Base-by-base conservation (phyloP, 2,329 filamentous ascomycete genomes). In the Lasiodiplodia sp. region DNA sequence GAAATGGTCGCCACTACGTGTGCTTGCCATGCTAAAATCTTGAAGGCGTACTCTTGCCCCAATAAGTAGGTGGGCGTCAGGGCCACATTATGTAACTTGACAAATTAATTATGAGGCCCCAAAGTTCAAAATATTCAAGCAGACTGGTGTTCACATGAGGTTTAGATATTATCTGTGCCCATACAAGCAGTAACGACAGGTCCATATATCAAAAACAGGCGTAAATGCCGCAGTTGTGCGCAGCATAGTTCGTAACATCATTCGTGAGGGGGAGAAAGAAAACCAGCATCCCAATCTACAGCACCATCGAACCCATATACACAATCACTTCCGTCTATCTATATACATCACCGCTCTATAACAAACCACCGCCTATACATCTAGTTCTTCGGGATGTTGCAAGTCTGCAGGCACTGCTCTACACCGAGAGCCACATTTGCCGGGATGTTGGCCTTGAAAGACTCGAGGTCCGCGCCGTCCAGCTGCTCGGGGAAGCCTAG, bases 401-500 rank as follows among this genome's bases (percentile, higher is more conserved):
- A 88, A 75, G 81, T 85, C 69, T 78, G 74, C 73, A 88, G 76
- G 75, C 87, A 90, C 70, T 80, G 73, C 69, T 88, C 83, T 14
- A 88, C 82, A 62, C 85, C 86, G 25, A 82, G 75, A 3, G 86
- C 85, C 53, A 88, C 80, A 68, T 83, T 86, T 11, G 74, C 73
- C 18, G 87, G 87, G 51, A 82, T 79, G 8, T 47, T 47, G 66
- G 75, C 74, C 40, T 77, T 64, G 70, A 82, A 81, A 40, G 73
- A 58, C 69, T 79, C 75, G 23, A 82, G 77, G 68, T 81, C 76
- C 69, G 72, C 72, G 2, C 77, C 78, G 47, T 78, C 72, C 47
- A 80, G 72, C 2, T 60, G 71, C 64, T 75, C 71, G 2, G 78
- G 79, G 69, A 79, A 78, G 2, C 79, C 80, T 16, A 82, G 73